A percentile compares a stretch with the other conserved stretches of the same genome.
These are phyloP conservation scores for Anisogramma anomala DNA, from an alignment of 2,329 filamentous ascomycete species.

Conservation along the genomic window DNA sequence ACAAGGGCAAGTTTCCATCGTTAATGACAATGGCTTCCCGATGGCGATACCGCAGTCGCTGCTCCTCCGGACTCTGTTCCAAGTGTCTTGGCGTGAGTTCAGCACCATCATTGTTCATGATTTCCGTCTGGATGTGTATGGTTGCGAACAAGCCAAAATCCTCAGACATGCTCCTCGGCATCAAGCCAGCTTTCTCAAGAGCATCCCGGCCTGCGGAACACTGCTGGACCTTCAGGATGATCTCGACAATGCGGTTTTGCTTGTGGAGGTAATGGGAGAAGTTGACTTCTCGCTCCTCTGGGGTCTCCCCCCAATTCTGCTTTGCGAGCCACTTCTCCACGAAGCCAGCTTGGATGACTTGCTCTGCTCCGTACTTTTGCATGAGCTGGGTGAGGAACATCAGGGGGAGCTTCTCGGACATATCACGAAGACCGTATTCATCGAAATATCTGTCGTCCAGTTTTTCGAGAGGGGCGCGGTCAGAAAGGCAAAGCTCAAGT, in stretches of 20 bases:
- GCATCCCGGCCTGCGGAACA: conserved; percentile 40
- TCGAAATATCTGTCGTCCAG: conserved; percentile 48
- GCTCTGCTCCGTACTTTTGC: conserved; percentile 44
- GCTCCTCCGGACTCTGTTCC: conserved; percentile 53
- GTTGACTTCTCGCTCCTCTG: conserved; percentile 40
- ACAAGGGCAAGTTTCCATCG: conserved; percentile 66
- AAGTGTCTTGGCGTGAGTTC: conserved; percentile 28
- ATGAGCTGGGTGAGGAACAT: conserved; percentile 47
- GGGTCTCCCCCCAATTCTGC: conserved; percentile 54
- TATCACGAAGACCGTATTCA: conserved; percentile 51
- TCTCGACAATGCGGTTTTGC: conserved; percentile 42
- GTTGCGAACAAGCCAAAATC: conserved; percentile 16
- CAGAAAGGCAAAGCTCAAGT: conserved; percentile 42
- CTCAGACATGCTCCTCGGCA: conserved; percentile 22
- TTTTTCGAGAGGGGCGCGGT: conserved; percentile 35
- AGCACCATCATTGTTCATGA: conserved; percentile 15
- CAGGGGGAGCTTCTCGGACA: conserved; percentile 48
- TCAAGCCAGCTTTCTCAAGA: conserved; percentile 38
- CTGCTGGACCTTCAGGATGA: conserved; percentile 36
- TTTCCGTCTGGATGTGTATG: conserved; percentile 12
- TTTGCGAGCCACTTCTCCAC: conserved; percentile 63
- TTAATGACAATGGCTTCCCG: conserved; percentile 86
- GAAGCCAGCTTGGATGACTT: conserved; percentile 51
- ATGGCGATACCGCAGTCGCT: conserved; percentile 61
- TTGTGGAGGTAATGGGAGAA: conserved; percentile 42